Evolutionary conservation across 148 eudicot genomes (phyloP).

Genomic region (Chenopodium berlandieri): DNA sequence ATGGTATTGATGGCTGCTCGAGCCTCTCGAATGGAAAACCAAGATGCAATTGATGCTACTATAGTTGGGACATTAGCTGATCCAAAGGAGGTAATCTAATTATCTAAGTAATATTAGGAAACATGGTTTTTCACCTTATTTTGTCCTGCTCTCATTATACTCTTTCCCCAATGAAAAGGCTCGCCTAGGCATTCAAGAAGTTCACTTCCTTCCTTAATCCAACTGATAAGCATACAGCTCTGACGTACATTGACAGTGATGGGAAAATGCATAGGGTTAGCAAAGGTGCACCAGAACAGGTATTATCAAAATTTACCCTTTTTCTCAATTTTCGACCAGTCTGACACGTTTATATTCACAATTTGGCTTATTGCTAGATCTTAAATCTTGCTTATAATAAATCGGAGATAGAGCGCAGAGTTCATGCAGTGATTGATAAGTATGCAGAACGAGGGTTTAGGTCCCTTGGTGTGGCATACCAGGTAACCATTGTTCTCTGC

Average conservation of each 20-base stretch:
- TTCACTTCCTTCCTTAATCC: constrained; percentile 62
- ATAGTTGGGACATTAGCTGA: constrained; percentile 49
- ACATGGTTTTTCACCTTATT: background rate
- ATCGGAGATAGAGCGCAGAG: constrained; percentile 48
- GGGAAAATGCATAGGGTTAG: constrained; percentile 53
- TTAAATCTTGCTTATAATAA: constrained; percentile 49
- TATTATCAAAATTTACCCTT: background rate
- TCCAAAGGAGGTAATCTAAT: constrained; percentile 42
- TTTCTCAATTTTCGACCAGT: background rate
- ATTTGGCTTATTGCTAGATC: constrained; percentile 27
- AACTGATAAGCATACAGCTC: constrained; percentile 55
- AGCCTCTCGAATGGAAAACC: constrained; percentile 58
- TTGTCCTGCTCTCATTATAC: background rate
- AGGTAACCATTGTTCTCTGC: constrained; percentile 27
- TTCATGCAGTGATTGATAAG: constrained; percentile 51
- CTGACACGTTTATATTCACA: background rate
- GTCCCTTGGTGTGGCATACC: constrained; percentile 59
- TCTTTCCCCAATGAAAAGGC: constrained; percentile 32
- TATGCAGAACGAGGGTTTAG: constrained; percentile 57
- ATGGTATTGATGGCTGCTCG: constrained; percentile 60
- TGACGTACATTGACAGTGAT: constrained; percentile 47
- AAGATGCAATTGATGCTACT: constrained; percentile 59
- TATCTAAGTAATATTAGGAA: constrained; percentile 27
- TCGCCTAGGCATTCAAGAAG: constrained; percentile 50
- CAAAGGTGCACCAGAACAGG: constrained; percentile 59